Evolutionary conservation across 2,329 filamentous ascomycete species (phyloP), one percentile per base, ranked within the genome.

Genomic region (Trichoderma simmonsii): DNA sequence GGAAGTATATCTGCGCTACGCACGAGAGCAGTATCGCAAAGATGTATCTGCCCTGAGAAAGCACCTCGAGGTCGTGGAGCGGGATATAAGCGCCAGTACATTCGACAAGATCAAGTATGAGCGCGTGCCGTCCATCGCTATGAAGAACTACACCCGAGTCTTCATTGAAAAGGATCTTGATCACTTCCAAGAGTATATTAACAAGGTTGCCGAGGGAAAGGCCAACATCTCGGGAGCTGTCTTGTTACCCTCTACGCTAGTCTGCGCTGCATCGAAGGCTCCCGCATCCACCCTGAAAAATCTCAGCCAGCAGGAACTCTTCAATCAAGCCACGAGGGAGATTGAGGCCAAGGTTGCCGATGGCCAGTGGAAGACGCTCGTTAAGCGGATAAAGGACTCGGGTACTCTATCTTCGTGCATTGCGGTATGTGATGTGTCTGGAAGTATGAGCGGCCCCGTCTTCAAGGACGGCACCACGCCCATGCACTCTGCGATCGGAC

Each of bases 361-460:
- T 69, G 83, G 81, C 0, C 88, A 90, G 75, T 90, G 88, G 88
- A 86, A 86, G 9, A 80, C 85, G 0, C 80, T 90, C 0, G 86
- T 90, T n/a, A 81, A 88, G 77, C 84, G 88, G 2, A 85, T 90
- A 77, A 85, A 83, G 63, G 86, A 89, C 73, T 86, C 84, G 3
- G 88, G 88, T 3, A 84, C 81, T 0, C 79, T 90, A 8, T 80
- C 85, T 18, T 85, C 84, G 18, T 83, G 84, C 71, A 87, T 90
- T 39, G 87, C 88, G 1, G 82, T 90, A 11, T 89, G 86, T 72
- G 88, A 90, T 71, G 86, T 89, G 7, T 88, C 85, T 8, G 85
- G 84, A 5, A 88, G 86, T 51, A 90, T 90, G 88, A 0, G 0
- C 0, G 0, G 0, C 0, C 82, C 83, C 0, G 3, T 0, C 0